A percentile compares a stretch with the other conserved stretches of the same genome.
These are phyloP conservation scores for Blepharisma undulans DNA, from an alignment of 169 alveolate species.

Conservation along the genomic window DNA sequence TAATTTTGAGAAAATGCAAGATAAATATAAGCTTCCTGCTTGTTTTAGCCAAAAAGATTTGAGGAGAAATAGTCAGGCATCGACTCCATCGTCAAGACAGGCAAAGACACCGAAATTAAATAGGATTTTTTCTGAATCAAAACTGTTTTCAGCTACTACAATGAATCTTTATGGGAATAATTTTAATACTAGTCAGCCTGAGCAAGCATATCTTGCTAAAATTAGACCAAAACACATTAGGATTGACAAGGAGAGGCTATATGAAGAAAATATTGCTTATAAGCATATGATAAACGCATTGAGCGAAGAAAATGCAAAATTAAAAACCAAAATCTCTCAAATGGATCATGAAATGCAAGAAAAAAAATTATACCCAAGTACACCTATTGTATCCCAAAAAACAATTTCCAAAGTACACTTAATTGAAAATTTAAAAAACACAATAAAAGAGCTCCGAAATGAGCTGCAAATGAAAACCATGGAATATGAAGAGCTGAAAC, in stretches of 20 bases:
- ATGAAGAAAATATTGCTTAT: background rate
- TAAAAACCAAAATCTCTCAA: conserved; percentile 5
- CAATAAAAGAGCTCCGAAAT: conserved; percentile 12
- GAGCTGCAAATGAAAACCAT: background rate
- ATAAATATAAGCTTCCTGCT: background rate
- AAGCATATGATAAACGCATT: background rate
- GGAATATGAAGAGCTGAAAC: conserved; percentile 6
- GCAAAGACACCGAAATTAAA: background rate
- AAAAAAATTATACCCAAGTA: background rate
- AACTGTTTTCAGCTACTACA: background rate
- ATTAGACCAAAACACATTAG: background rate
- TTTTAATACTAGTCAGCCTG: background rate
- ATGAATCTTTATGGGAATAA: background rate
- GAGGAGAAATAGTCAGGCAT: background rate
- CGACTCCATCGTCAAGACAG: background rate
- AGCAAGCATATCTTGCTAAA: background rate
- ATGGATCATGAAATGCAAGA: background rate
- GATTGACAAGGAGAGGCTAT: conserved; percentile 19
- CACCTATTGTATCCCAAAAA: background rate
- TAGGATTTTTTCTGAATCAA: background rate
- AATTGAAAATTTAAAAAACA: background rate
- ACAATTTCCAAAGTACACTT: background rate
- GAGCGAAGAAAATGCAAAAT: background rate
- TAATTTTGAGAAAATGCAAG: background rate
- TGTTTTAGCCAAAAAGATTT: background rate